phyloP scores from a whole-genome alignment of 2,329 filamentous ascomycete species.

The Sporothrix schenckii region DNA sequence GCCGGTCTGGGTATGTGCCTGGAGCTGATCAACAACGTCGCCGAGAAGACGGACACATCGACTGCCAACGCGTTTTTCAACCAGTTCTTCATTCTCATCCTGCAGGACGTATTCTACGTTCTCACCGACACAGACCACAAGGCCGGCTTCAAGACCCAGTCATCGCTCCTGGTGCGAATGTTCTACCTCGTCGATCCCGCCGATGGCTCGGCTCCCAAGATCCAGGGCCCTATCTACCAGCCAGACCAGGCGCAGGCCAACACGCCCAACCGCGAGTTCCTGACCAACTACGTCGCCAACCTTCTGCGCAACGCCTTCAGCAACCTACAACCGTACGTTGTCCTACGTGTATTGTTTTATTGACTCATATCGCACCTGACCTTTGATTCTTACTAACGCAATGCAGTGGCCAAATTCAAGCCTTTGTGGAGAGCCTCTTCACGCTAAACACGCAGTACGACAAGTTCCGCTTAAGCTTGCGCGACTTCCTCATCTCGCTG shows the following conservation, averaged over 20 bases:
- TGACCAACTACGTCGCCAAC: conserved; percentile 82
- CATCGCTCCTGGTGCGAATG: conserved; percentile 88
- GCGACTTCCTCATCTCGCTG: conserved; percentile 95
- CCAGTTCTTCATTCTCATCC: conserved; percentile 91
- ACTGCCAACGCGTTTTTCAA: conserved; percentile 97
- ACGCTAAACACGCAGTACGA: conserved; percentile 84
- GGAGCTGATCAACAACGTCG: conserved; percentile 96
- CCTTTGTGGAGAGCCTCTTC: conserved; percentile 89
- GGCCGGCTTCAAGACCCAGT: conserved; percentile 98
- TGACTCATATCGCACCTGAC: background rate
- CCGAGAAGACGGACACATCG: conserved; percentile 80
- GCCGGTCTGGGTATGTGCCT: conserved; percentile 98
- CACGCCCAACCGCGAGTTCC: conserved; percentile 87
- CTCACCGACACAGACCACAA: conserved; percentile 98
- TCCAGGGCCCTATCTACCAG: conserved; percentile 87
- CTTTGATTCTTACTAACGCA: conserved; percentile 32
- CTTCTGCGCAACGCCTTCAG: conserved; percentile 88
- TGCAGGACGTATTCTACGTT: conserved; percentile 98
- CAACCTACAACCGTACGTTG: conserved; percentile 82
- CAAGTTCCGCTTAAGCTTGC: conserved; percentile 92
- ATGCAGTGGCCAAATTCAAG: conserved; percentile 76
- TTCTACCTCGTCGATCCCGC: conserved; percentile 89
- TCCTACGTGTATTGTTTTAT: background rate
- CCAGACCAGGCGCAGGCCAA: conserved; percentile 79
- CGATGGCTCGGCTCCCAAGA: conserved; percentile 73